Evolutionary conservation across 805 yeast genomes (phyloP).

Genomic region (Cyberlindnera mrakii): DNA sequence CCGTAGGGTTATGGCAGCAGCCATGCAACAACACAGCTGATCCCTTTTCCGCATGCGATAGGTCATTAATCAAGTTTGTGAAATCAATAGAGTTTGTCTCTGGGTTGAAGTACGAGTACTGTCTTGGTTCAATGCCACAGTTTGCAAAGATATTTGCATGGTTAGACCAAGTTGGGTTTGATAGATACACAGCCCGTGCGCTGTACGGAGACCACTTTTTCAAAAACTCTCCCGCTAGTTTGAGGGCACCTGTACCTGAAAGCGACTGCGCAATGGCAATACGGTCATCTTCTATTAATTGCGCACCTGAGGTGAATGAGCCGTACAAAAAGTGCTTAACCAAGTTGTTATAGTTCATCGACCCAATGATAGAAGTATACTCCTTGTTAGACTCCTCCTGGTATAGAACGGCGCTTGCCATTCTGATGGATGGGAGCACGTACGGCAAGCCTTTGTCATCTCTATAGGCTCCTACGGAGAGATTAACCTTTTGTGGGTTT

Average conservation of each 20-base stretch:
- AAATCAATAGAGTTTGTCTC: conserved; percentile 57
- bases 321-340: conserved; percentile 72
- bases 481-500: conserved; percentile 48
- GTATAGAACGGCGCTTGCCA: conserved; percentile 44
- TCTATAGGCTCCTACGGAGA: conserved; percentile 70
- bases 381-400: conserved; percentile 54
- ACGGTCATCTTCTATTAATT: conserved; percentile 49
- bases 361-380: conserved; percentile 82
- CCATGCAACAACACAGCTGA: conserved; percentile 79
- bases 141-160: conserved; percentile 75
- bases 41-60: conserved; percentile 49
- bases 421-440: conserved; percentile 58
- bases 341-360: conserved; percentile 54
- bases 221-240: conserved; percentile 78
- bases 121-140: conserved; percentile 58
- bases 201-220: conserved; percentile 44
- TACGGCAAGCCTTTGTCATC: conserved; percentile 85
- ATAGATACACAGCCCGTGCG: conserved; percentile 48
- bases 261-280: conserved; percentile 83
- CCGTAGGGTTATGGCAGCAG: conserved; percentile 97
- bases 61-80: conserved; percentile 54
- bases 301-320: conserved; percentile 50
- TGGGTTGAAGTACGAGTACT: conserved; percentile 68
- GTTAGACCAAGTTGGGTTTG: conserved; percentile 94
- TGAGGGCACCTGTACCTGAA: conserved; percentile 92